phyloP scores from a whole-genome alignment of 257 asterid genomes.

The Solanum appendiculatum region DNA sequence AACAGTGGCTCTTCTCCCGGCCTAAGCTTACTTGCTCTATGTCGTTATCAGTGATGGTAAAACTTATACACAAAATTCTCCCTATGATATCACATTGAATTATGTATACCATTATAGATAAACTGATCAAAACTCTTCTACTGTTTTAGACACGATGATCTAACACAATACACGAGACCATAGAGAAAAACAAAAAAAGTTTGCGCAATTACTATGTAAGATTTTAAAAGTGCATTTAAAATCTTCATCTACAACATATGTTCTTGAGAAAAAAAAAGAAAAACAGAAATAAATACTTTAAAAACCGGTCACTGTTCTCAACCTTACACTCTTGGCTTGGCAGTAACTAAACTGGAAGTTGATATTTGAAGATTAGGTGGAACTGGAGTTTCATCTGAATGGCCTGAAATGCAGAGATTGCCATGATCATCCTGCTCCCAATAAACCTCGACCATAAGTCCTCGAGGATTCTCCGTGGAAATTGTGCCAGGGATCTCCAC shows the following conservation, averaged over 20 bases:
- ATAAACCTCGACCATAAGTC: conserved; percentile 24
- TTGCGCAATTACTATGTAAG: neutral
- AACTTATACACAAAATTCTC: neutral
- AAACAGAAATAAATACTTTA: neutral
- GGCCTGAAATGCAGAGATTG: conserved; percentile 22
- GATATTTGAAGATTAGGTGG: neutral
- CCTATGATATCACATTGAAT: neutral
- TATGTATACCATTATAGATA: neutral
- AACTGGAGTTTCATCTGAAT: conserved; percentile 18
- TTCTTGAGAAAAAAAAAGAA: neutral
- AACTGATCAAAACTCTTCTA: neutral
- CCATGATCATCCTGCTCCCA: conserved; percentile 30
- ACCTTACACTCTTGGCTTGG: neutral
- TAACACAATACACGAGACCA: neutral
- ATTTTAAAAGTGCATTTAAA: neutral
- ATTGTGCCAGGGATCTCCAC: conserved; percentile 19
- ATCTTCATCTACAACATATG: neutral
- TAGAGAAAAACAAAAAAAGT: neutral
- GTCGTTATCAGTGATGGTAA: neutral
- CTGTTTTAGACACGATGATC: neutral
- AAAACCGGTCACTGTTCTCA: neutral
- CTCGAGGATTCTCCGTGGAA: conserved; percentile 7
- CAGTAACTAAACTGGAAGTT: neutral
- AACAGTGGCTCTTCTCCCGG: neutral
- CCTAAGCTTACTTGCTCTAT: neutral